Evolutionary conservation across 495 filamentous ascomycete genomes (phyloP).

Genomic region (Neurospora sp.): DNA sequence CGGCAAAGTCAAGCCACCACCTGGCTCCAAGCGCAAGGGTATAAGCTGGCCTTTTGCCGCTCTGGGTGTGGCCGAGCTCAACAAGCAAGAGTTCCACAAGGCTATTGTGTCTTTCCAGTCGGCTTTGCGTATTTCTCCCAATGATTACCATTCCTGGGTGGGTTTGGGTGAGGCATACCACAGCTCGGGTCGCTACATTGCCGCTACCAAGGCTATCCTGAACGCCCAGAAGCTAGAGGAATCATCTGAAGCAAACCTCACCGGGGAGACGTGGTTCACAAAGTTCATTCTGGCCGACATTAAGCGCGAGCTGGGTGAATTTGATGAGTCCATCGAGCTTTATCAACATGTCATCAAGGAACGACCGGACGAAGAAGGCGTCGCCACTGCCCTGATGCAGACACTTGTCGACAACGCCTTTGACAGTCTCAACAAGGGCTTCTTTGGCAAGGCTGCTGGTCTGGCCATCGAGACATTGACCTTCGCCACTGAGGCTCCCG

Average conservation of each 20-base stretch:
- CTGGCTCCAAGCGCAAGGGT: constrained; percentile 81
- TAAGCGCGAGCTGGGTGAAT: constrained; percentile 80
- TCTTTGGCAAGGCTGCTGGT: constrained; percentile 70
- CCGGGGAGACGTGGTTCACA: constrained; percentile 76
- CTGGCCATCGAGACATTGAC: constrained; percentile 39
- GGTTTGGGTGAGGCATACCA: constrained; percentile 94
- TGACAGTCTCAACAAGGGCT: constrained; percentile 65
- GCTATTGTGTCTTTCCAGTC: constrained; percentile 86
- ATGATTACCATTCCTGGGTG: constrained; percentile 91
- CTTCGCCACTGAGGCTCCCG: constrained; percentile 27
- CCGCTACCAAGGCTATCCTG: constrained; percentile 82
- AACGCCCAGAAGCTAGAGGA: constrained; percentile 65
- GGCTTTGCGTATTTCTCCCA: constrained; percentile 71
- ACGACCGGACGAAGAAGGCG: constrained; percentile 69
- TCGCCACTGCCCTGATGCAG: constrained; percentile 76
- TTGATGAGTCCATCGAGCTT: constrained; percentile 65
- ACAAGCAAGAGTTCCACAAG: constrained; percentile 80
- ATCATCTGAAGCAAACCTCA: constrained; percentile 28
- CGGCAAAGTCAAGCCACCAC: constrained; percentile 76
- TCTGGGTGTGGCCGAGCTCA: constrained; percentile 90
- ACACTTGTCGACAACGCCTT: constrained; percentile 73
- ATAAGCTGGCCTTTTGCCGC: constrained; percentile 97
- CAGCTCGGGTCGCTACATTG: constrained; percentile 83
- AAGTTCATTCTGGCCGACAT: constrained; percentile 97
- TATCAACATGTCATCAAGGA: constrained; percentile 61